Evolutionary conservation across 2,329 filamentous ascomycete genomes (phyloP), one percentile per base, ranked within the genome.

Genomic region (Phoma sp.): DNA sequence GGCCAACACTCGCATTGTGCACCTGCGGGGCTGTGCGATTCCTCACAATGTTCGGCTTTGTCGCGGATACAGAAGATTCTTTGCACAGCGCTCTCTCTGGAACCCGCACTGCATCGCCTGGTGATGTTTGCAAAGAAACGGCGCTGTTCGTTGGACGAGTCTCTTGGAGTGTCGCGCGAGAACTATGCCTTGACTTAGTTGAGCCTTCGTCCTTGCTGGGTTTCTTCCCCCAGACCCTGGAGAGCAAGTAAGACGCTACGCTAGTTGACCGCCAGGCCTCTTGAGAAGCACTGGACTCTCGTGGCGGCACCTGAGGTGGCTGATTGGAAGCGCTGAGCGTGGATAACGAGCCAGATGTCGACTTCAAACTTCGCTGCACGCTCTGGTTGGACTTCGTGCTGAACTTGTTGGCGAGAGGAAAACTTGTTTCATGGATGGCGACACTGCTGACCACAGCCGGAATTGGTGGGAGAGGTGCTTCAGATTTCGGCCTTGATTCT

Each of bases 261-360:
- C 60, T 61, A 38, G 61, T 61, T 14, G 56, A 64, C 25, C 65
- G 62, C 47, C 70, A 68, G 36, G 69, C 69, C 59, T 73, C 70
- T 37, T 67, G 69, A 2, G 68, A 71, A 27, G 64, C 61, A 41
- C 69, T 71, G 7, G 71, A 72, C 18, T 70, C 68, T 47, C 71
- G 60, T 8, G 60, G 66, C n/a, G 71, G 70, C 13, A 72, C 63
- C 1, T 40, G 33, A 25, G 63, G 68, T 7, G 64, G 61, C 30
- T 60, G 57, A 10, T 65, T 59, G 37, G 51, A 37, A 25, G 42
- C 48, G 40, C 55, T 58, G 23, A 67, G 56, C 4, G 61, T 60
- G 9, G 68, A 66, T 2, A 65, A 70, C 23, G 66, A 69, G 1
- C 59, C 54, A 7, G 66, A 68, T 10, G 58, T 51, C 6, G 60